phyloP scores from a whole-genome alignment of 352 stramenopile species.

The Phytophthora pluvialis region DNA sequence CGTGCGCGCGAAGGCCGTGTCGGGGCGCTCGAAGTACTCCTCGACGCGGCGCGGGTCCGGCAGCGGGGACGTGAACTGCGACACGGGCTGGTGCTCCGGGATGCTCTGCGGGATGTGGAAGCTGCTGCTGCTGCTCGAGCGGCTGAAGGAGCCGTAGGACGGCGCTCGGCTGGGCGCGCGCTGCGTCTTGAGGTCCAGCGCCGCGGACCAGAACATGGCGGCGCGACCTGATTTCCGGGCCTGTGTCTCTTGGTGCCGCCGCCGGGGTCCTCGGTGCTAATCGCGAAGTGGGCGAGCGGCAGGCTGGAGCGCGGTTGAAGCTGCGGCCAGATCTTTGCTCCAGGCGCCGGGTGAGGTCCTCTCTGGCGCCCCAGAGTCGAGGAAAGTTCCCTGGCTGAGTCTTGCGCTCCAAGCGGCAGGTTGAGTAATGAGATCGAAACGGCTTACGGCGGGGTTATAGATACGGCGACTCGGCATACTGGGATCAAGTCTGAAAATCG shows the following conservation, averaged over 20 bases:
- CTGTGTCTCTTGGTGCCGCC: neutral
- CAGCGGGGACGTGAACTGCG: slow-evolving; percentile 63
- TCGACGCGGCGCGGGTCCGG: slow-evolving; percentile 31
- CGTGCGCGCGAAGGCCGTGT: slow-evolving; percentile 34
- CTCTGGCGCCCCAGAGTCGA: neutral
- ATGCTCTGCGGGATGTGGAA: slow-evolving; percentile 81
- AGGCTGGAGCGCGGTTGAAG: neutral
- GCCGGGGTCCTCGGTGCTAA: neutral
- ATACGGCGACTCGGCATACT: slow-evolving; percentile 18
- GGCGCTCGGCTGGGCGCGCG: slow-evolving; percentile 24
- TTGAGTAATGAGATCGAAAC: slow-evolving; percentile 18
- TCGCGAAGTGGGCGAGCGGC: slow-evolving; percentile 17
- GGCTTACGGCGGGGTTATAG: slow-evolving; percentile 14
- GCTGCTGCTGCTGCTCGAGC: slow-evolving; percentile 36
- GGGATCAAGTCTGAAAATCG: slow-evolving; percentile 24
- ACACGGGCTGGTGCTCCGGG: slow-evolving; percentile 71
- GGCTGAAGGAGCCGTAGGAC: slow-evolving; percentile 74
- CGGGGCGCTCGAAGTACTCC: slow-evolving; percentile 37
- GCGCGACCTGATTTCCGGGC: neutral
- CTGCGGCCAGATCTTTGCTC: slow-evolving; percentile 25
- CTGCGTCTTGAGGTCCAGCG: slow-evolving; percentile 67
- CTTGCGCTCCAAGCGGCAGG: neutral
- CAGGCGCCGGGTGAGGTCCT: slow-evolving; percentile 1
- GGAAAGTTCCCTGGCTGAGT: slow-evolving; percentile 25
- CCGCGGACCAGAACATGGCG: slow-evolving; percentile 78